Percentiles rank a stretch among this genome's conserved stretches.
Evolutionary conservation across 768 basidiomycete species (phyloP).

Genomic region (Leucocoprinus birnbaumii): DNA sequence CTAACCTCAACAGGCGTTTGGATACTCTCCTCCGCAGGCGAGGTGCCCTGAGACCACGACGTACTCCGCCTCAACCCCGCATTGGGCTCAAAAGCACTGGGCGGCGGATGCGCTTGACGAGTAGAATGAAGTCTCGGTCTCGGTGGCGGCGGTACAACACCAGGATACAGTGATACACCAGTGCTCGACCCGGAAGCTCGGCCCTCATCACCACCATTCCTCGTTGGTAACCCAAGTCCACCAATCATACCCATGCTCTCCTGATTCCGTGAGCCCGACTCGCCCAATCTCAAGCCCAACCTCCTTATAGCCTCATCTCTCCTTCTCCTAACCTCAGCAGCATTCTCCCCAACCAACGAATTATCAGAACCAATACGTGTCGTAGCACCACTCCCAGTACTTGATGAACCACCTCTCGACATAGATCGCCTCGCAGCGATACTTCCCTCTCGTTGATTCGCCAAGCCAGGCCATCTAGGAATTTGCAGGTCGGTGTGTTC

Average conservation of each 20-base stretch:
- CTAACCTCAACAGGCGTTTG: background rate
- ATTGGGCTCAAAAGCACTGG: background rate
- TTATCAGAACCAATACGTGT: constrained; percentile 9
- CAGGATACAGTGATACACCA: constrained; percentile 2
- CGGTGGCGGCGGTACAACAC: constrained; percentile 5
- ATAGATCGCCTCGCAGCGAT: background rate
- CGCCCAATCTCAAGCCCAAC: background rate
- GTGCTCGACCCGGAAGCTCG: background rate
- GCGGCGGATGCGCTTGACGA: background rate
- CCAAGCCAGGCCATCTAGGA: too few species aligned
- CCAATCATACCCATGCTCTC: background rate
- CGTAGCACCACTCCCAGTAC: background rate
- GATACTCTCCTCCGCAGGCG: background rate
- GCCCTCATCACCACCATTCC: background rate
- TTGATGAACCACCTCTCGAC: background rate
- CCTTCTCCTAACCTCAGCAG: constrained; percentile 6
- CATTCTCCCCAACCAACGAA: constrained; percentile 10
- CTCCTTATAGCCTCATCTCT: constrained; percentile 6
- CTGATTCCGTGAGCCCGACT: background rate
- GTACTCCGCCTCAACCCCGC: constrained; percentile 2
- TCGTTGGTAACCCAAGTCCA: constrained; percentile 3
- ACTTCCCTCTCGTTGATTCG: background rate
- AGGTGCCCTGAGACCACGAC: constrained; percentile 3
- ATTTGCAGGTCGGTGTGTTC: background rate
- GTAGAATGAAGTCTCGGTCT: constrained; percentile 4